These are phyloP conservation scores for Leccinellum luteum DNA, from an alignment of 768 basidiomycete genomes.

Conservation along the genomic window DNA sequence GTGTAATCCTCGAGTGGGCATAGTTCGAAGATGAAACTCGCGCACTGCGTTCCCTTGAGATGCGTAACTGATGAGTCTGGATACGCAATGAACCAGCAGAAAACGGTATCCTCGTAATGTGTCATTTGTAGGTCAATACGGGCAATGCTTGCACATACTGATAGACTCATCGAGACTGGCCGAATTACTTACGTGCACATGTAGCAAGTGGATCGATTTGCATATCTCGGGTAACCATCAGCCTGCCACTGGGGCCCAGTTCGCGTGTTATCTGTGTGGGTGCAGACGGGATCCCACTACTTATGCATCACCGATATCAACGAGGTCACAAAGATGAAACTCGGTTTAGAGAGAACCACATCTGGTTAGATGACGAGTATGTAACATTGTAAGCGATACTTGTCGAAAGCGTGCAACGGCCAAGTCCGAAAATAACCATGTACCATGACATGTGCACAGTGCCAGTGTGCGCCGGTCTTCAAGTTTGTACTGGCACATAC, in stretches of 20 bases:
- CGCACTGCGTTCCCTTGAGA: slow-evolving; percentile 11
- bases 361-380: too few species aligned
- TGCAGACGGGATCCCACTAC: too few species aligned
- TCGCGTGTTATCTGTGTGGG: neutral
- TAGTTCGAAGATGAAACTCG: slow-evolving; percentile 5
- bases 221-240: neutral
- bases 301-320: neutral
- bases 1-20: slow-evolving; percentile 8
- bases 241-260: neutral
- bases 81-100: neutral
- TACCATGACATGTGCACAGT: neutral
- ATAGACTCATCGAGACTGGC: neutral
- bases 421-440: neutral
- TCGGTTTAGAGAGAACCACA: neutral
- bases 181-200: neutral
- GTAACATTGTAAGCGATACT: neutral
- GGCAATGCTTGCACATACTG: neutral
- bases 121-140: neutral
- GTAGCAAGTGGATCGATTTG: neutral
- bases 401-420: neutral
- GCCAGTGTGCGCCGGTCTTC: too few species aligned
- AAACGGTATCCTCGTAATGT: neutral
- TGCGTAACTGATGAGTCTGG: too few species aligned
- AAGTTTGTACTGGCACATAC: neutral
- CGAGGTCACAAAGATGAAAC: neutral